Conservation (phyloP, 768 basidiomycete species). For the Clitopilus hobsonii region DNA sequence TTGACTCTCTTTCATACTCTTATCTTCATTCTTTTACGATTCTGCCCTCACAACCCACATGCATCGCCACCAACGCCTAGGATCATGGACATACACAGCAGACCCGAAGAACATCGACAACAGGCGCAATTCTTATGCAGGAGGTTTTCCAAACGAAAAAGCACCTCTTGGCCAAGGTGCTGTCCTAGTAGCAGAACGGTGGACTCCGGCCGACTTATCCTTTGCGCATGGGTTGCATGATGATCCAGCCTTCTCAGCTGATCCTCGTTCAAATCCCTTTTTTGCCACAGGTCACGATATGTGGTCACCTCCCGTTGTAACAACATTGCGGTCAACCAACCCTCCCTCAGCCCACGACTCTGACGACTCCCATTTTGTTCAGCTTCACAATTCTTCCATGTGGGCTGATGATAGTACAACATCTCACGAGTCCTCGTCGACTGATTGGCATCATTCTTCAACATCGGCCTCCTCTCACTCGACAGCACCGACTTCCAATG, state of each 20-base stretch:
- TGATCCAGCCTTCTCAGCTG: conserved; percentile 57
- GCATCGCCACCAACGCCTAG: background rate
- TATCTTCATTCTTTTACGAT: background rate
- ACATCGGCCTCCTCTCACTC: conserved; percentile 15
- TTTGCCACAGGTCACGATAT: background rate
- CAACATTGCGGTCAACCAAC: background rate
- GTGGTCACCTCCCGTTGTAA: conserved; percentile 7
- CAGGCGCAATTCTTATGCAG: background rate
- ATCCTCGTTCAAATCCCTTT: conserved; percentile 48
- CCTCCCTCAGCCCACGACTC: conserved; percentile 9
- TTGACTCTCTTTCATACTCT: background rate
- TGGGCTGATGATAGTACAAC: conserved; percentile 12
- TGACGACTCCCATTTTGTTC: conserved; percentile 22
- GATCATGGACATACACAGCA: background rate
- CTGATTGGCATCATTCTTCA: conserved; percentile 12
- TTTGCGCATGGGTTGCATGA: conserved; percentile 29
- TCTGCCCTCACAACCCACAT: conserved; percentile 1
- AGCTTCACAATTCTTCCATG: conserved; percentile 26
- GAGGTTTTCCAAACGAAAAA: background rate
- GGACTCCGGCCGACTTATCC: conserved; percentile 10
- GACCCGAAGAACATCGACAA: background rate
- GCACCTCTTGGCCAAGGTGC: background rate
- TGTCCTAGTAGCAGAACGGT: background rate
- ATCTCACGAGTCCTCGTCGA: conserved; percentile 8
- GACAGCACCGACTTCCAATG: conserved; percentile 11